Percentiles rank a stretch among this genome's conserved stretches.
phyloP scores from a whole-genome alignment of 345 rosid genomes.

The Euphorbia tirucalli region DNA sequence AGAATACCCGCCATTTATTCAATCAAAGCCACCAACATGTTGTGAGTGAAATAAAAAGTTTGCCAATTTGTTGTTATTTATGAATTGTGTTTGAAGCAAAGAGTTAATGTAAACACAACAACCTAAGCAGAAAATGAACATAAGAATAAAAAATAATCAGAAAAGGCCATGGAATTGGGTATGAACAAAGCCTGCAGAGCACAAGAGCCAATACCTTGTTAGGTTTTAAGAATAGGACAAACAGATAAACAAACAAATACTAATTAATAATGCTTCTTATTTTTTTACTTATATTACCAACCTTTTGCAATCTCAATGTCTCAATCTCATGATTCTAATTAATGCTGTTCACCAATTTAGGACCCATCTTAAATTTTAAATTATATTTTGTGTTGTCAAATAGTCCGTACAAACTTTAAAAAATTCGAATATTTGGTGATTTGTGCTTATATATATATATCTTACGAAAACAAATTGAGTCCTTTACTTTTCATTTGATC shows the following conservation, averaged over 20 bases:
- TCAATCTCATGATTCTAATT: not conserved
- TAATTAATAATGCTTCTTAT: not conserved
- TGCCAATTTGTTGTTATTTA: too few relatives aligned
- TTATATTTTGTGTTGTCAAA: not conserved
- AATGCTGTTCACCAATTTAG: not conserved
- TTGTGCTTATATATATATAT: not conserved
- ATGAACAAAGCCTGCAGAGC: not conserved
- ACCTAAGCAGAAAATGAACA: too few relatives aligned
- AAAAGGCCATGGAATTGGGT: not conserved
- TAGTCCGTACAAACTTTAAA: not conserved
- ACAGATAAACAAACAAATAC: too few relatives aligned
- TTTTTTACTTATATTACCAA: too few relatives aligned
- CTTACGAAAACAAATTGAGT: too few relatives aligned
- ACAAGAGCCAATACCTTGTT: not conserved
- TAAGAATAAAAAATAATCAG: too few relatives aligned
- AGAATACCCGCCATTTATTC: not conserved
- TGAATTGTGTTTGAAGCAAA: too few relatives aligned
- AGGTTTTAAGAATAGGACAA: not conserved
- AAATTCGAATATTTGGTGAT: not conserved
- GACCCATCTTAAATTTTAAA: too few relatives aligned
- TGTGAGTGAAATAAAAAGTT: not conserved
- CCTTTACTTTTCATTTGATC: too few relatives aligned
- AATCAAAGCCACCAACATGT: not conserved
- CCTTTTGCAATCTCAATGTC: not conserved
- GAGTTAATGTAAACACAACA: too few relatives aligned